A percentile compares a stretch with the other conserved stretches of the same genome.
Evolutionary conservation across 257 asterid species (phyloP).

Genomic region (Gardenia jasminoides): DNA sequence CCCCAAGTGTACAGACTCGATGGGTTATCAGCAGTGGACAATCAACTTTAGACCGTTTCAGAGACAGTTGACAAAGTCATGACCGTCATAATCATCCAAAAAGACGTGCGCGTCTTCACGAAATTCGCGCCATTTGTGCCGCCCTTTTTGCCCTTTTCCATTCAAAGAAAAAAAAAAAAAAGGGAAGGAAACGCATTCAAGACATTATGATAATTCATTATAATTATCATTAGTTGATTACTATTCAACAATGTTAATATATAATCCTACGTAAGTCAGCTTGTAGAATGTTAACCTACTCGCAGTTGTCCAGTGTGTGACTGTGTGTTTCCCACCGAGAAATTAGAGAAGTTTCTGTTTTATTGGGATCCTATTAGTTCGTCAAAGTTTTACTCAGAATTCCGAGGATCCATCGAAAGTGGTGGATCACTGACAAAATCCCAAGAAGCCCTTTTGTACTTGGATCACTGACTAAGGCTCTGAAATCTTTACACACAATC

Average conservation of each 20-base stretch:
- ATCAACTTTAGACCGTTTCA: not conserved
- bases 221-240: not conserved
- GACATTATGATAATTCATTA: too few species aligned
- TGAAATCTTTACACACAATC: not conserved
- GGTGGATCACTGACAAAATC: slow-evolving; percentile 40
- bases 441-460: slow-evolving; percentile 8
- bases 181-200: not conserved
- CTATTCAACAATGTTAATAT: not conserved
- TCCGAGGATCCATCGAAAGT: slow-evolving; percentile 35
- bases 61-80: slow-evolving; percentile 38
- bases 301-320: not conserved
- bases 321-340: not conserved
- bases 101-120: slow-evolving; percentile 38
- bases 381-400: slow-evolving; percentile 27
- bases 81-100: slow-evolving; percentile 18
- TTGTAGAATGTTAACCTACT: not conserved
- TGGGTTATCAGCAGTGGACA: not conserved
- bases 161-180: not conserved
- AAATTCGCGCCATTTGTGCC: slow-evolving; percentile 41
- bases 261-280: not conserved
- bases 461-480: slow-evolving; percentile 18
- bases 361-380: slow-evolving; percentile 30
- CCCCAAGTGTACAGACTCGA: not conserved
- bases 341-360: not conserved
- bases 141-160: slow-evolving; percentile 20